Evolutionary conservation across 768 basidiomycete genomes (phyloP).

Genomic region (Mycena kentingensis): DNA sequence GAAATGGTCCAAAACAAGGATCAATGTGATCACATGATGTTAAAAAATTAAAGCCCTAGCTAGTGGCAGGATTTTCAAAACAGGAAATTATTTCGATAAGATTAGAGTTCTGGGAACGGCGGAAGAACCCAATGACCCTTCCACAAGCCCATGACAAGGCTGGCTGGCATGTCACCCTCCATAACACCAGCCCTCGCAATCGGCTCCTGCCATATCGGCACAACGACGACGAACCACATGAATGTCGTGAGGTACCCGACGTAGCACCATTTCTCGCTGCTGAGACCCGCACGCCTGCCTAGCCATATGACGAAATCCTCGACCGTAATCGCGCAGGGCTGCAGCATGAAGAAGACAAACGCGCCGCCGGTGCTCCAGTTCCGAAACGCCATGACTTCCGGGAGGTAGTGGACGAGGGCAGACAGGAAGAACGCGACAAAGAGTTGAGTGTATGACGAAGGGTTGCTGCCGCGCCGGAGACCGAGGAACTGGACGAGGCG

Average conservation of each 20-base stretch:
- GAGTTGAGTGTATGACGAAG: constrained; percentile 35
- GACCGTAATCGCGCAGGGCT: constrained; percentile 9
- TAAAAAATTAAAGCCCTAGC: too few relatives aligned
- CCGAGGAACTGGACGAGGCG: constrained; percentile 28
- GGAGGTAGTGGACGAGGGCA: constrained; percentile 35
- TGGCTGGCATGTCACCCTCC: constrained; percentile 8
- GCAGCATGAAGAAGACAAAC: constrained; percentile 11
- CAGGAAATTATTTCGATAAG: too few relatives aligned
- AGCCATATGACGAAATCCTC: constrained; percentile 10
- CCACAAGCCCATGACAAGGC: constrained; percentile 4
- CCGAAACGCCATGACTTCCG: constrained; percentile 31
- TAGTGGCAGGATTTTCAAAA: too few relatives aligned
- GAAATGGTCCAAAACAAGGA: too few relatives aligned
- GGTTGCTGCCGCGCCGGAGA: constrained; percentile 27
- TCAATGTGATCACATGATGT: too few relatives aligned
- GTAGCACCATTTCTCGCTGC: not conserved
- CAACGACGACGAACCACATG: constrained; percentile 5
- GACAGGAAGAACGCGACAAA: constrained; percentile 39
- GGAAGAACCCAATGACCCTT: not conserved
- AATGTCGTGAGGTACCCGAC: constrained; percentile 9
- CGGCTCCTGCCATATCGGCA: constrained; percentile 10
- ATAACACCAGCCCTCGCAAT: constrained; percentile 2
- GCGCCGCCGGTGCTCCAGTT: constrained; percentile 7
- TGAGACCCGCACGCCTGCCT: not conserved
- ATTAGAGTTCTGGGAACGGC: too few relatives aligned